Evolutionary conservation across 1,139 yeast genomes (phyloP), one percentile per base, ranked within the genome.

Genomic region (Debaryomyces sp.): DNA sequence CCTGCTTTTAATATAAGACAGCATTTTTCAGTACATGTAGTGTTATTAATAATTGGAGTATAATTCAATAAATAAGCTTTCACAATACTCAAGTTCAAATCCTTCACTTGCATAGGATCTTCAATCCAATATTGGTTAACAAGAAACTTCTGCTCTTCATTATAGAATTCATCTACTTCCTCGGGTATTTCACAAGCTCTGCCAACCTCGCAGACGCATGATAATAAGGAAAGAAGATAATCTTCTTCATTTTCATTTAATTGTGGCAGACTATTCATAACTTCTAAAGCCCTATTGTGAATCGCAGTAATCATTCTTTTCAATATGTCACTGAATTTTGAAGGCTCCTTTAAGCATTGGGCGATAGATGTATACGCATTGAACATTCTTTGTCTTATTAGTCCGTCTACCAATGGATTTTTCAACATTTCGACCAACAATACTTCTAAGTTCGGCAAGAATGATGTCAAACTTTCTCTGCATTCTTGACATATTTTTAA

Each of bases 161-260:
- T 62, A 46, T 68, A 67, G 42, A 67, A 66, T 15, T 73, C 77
- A 13, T 78, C 81, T 12, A 71, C 58, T 23, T 84, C 89, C 38
- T 81, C 87, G 0, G 88, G 84, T 5, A 81, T 63, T 42, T 77
- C 75, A 55, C 87, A 67, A 0, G 92, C 90, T 50, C 82, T 85
- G 0, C 91, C 94, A 12, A 89, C 68, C 49, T 86, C 89, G 18
- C 76, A 75, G 0, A 89, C 64, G 60, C 91, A 87, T 8, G 80
- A 69, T 27, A 88, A 67, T 41, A 89, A 64, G 32, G 90, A 83
- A 4, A 73, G 55, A 3, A 78, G 59, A 52, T 84, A 83, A 10
- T 78, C 82, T 36, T 65, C 68, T 4, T 54, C 41, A 51, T 58
- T 47, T 50, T 60, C 60, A 23, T 36, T 45, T 7, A 47, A 13